A percentile compares a stretch with the other conserved stretches of the same genome.
These are phyloP conservation scores for Rhodotorula sp. DNA, from an alignment of 1,284 basidiomycete species.

Conservation along the genomic window DNA sequence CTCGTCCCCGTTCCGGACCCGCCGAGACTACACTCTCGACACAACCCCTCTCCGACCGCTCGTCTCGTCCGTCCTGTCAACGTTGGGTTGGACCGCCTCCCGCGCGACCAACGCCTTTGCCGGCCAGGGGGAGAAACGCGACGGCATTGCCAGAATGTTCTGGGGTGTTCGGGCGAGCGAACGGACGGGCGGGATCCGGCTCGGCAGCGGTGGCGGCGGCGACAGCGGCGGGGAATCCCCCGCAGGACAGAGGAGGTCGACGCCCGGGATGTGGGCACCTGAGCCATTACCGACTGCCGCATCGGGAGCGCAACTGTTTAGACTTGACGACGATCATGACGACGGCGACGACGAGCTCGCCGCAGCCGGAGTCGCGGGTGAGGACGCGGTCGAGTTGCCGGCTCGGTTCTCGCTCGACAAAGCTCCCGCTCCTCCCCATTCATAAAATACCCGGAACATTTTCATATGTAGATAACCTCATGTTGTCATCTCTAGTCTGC, in stretches of 20 bases:
- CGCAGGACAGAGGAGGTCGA: background rate
- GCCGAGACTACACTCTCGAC: conserved; percentile 11
- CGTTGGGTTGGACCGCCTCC: conserved; percentile 12
- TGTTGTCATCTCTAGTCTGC: no score
- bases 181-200: conserved; percentile 18
- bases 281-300: background rate
- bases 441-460: no score
- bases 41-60: background rate
- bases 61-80: background rate
- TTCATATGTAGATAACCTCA: background rate
- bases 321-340: background rate
- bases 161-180: conserved; percentile 22
- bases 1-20: background rate
- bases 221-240: background rate
- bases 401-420: conserved; percentile 8
- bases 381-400: conserved; percentile 26
- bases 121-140: background rate
- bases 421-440: background rate
- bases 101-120: background rate
- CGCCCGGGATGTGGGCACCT: background rate
- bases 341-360: conserved; percentile 11
- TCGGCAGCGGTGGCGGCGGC: background rate
- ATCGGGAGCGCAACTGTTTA: conserved; percentile 4
- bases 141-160: conserved; percentile 23
- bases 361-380: background rate